These are phyloP conservation scores for Golubevia pallescens DNA, from an alignment of 1,284 basidiomycete species.

Conservation along the genomic window DNA sequence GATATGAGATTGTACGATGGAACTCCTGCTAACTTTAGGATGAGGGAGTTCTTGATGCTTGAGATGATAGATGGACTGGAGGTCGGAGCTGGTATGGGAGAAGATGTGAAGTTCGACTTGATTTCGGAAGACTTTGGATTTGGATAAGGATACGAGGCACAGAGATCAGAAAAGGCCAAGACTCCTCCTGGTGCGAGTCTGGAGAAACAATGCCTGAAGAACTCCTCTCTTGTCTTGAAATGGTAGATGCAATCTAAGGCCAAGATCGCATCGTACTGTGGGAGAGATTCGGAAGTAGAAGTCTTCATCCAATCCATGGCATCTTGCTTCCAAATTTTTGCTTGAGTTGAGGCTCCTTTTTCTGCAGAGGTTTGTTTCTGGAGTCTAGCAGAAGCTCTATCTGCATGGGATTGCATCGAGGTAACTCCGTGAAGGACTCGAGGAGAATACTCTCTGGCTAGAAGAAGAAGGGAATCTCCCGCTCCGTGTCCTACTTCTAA, in stretches of 20 bases:
- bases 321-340: background rate
- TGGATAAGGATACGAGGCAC: constrained; percentile 41
- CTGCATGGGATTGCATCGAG: constrained; percentile 30
- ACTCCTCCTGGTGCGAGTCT: constrained; percentile 33
- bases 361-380: constrained; percentile 1
- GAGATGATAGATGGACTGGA: constrained; percentile 16
- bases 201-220: constrained; percentile 26
- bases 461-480: constrained; percentile 51
- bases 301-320: background rate
- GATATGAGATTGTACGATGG: constrained; percentile 29
- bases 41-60: constrained; percentile 18
- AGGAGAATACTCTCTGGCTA: constrained; percentile 21
- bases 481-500: constrained; percentile 56
- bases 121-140: background rate
- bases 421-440: constrained; percentile 49
- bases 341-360: background rate
- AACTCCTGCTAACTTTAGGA: constrained; percentile 22
- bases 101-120: constrained; percentile 5
- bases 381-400: constrained; percentile 18
- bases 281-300: constrained; percentile 4
- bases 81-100: constrained; percentile 16
- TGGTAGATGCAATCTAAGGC: constrained; percentile 62
- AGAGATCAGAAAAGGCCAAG: constrained; percentile 47
- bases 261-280: constrained; percentile 42
- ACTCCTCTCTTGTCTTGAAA: constrained; percentile 35